Evolutionary conservation across 2,329 filamentous ascomycete genomes (phyloP).

Genomic region (Cladosporium velox): DNA sequence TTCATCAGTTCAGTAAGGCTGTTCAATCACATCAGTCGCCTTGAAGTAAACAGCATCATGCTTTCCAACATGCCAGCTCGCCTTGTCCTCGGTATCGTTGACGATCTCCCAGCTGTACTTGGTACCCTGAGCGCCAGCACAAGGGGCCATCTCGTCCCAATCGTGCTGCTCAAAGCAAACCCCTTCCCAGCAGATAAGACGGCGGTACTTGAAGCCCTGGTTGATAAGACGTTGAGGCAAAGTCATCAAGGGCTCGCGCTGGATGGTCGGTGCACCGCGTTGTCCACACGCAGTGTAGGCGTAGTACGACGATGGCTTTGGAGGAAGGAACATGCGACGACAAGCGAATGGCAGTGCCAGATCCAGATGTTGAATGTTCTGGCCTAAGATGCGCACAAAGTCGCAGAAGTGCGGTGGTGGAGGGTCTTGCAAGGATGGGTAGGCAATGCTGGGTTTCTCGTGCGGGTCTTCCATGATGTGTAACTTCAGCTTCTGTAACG

Average conservation of each 20-base stretch:
- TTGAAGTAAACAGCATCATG: slow-evolving; percentile 23
- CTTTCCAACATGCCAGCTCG: slow-evolving; percentile 28
- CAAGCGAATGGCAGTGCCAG: slow-evolving; percentile 30
- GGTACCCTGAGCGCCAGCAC: slow-evolving; percentile 21
- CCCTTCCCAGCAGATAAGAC: slow-evolving; percentile 26
- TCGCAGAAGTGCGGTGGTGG: slow-evolving; percentile 26
- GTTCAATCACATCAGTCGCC: slow-evolving; percentile 22
- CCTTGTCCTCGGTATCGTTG: slow-evolving; percentile 1
- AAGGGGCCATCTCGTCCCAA: slow-evolving; percentile 25
- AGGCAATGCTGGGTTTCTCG: background rate
- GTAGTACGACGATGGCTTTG: background rate
- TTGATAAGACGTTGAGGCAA: slow-evolving; percentile 24
- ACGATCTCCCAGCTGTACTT: slow-evolving; percentile 28
- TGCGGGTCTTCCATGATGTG: slow-evolving; percentile 20
- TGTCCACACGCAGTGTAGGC: no score
- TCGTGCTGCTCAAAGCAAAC: slow-evolving; percentile 22
- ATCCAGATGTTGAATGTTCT: slow-evolving; percentile 27
- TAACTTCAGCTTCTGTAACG: slow-evolving; percentile 27
- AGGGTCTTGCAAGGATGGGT: background rate
- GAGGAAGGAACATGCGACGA: slow-evolving; percentile 23
- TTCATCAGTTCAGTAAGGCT: background rate
- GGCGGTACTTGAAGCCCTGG: slow-evolving; percentile 26
- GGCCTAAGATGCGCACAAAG: slow-evolving; percentile 25
- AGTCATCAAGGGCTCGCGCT: slow-evolving; percentile 22
- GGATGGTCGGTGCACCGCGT: slow-evolving; percentile 11